These are phyloP conservation scores for Plasmodium vivax DNA, from an alignment of 169 alveolate genomes.

Conservation along the genomic window DNA sequence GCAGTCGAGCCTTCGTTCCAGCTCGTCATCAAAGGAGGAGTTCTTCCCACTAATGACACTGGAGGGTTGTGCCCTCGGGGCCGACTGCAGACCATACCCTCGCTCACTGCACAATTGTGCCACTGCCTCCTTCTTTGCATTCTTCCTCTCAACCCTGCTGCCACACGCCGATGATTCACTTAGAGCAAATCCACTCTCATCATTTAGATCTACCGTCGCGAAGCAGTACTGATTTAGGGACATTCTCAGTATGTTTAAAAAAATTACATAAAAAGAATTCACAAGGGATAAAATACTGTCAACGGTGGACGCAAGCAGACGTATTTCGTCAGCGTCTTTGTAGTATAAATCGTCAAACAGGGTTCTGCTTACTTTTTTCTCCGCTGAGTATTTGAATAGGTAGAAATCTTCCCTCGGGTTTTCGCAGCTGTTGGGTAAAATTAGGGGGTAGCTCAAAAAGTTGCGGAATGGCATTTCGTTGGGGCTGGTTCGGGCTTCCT, in stretches of 20 bases:
- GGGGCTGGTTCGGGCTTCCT: background rate
- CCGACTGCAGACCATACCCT: background rate
- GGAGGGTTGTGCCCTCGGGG: background rate
- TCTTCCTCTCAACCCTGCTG: background rate
- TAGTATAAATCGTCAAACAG: conserved; percentile 52
- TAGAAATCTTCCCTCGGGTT: conserved; percentile 61
- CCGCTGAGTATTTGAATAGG: conserved; percentile 47
- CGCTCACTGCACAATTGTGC: background rate
- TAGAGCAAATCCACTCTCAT: background rate
- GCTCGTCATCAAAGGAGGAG: conserved; percentile 2
- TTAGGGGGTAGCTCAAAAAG: conserved; percentile 55
- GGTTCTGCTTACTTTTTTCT: conserved; percentile 14
- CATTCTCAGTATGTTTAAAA: conserved; percentile 67
- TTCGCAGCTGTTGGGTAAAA: conserved; percentile 40
- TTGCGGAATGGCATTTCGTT: conserved; percentile 15
- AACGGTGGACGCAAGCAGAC: conserved; percentile 44
- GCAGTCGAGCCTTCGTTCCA: conserved; percentile 13
- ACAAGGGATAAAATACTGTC: conserved; percentile 62
- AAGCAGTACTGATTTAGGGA: conserved; percentile 53
- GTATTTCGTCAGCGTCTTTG: conserved; percentile 66
- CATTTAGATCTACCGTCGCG: conserved; percentile 66
- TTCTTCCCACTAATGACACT: background rate
- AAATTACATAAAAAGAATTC: conserved; percentile 64
- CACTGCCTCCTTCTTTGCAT: background rate
- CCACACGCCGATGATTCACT: background rate